Evolutionary conservation across 495 filamentous ascomycete species (phyloP), one percentile per base, ranked within the genome.

Genomic region (Poronia punctata): DNA sequence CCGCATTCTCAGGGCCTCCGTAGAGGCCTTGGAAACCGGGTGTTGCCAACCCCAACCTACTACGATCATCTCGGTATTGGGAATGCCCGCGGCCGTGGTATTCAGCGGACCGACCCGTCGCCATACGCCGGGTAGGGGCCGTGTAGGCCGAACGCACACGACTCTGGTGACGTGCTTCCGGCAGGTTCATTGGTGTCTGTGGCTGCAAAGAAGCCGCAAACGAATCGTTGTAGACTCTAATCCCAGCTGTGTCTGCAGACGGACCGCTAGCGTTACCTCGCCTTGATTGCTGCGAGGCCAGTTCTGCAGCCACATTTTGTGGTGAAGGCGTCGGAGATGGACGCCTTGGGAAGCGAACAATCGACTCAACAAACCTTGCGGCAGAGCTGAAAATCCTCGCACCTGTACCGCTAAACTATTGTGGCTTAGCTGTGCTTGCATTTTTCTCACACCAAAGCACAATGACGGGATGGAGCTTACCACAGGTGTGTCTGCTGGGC

Each of bases 161-260:
- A 31, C 69, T 71, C 33, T 57, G 67, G 35, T 71, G 71, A 8
- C 68, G 62, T 17, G 69, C 54, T 52, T 73, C 71, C 2, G 72
- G 70, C 8, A 80, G 56, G 36, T 74, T 65, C 22, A 61, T 60
- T 6, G 76, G 74, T 7, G 76, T 80, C 41, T 72, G 72, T 12
- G 76, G 76, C 46, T 80, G 76, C 2, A 58, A 60, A 2, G 57
- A 59, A 17, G 71, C 60, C 7, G 74, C 63, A 31, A 74, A 42
- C 23, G 48, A 50, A 44, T 80, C 76, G 46, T 75, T 62, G 49
- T 78, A 80, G 19, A 76, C 52, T n/a, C 52, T 50, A 26, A 63
- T 46, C 35, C 43, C 36, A 15, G 40, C 43, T 20, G 46, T 40
- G 11, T 55, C 59, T 22, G 34, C 22, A 15, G 12, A 19, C 3